These are phyloP conservation scores for Acanthamoeba divionensis DNA, from an alignment of 208 protist genomes.

Conservation along the genomic window DNA sequence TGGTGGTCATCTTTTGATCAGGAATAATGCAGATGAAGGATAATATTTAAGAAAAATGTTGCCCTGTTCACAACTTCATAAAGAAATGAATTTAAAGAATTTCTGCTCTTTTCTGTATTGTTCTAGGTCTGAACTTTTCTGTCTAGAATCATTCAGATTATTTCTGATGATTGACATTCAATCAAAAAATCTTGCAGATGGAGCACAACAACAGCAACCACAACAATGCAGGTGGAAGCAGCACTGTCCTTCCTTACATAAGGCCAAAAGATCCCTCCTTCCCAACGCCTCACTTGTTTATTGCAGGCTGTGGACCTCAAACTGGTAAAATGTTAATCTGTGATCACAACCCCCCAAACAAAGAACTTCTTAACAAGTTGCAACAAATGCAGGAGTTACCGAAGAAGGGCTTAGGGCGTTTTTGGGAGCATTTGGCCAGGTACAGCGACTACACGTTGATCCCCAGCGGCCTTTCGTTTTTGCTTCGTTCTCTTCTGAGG, in stretches of 20 bases:
- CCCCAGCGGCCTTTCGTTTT: neutral
- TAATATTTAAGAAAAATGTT: too few relatives aligned
- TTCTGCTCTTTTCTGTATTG: too few relatives aligned
- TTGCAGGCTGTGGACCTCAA: slow-evolving; percentile 19
- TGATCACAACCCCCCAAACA: neutral
- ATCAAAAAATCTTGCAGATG: too few relatives aligned
- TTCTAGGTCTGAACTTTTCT: too few relatives aligned
- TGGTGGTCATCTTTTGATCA: too few relatives aligned
- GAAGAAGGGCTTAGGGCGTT: neutral
- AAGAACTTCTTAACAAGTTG: neutral
- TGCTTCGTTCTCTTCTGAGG: neutral
- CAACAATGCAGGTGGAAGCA: neutral
- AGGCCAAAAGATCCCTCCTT: slow-evolving; percentile 6
- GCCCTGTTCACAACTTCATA: too few relatives aligned
- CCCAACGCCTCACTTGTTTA: neutral
- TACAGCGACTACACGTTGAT: neutral
- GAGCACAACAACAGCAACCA: too few relatives aligned
- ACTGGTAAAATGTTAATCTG: neutral
- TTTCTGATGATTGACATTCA: too few relatives aligned
- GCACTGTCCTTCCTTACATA: neutral
- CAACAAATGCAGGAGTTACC: neutral
- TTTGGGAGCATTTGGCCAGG: neutral
- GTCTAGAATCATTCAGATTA: too few relatives aligned
- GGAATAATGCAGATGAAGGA: too few relatives aligned
- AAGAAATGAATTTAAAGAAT: too few relatives aligned